Conservation (phyloP, 106 monocot genomes). For the Gastrodia elata region DNA sequence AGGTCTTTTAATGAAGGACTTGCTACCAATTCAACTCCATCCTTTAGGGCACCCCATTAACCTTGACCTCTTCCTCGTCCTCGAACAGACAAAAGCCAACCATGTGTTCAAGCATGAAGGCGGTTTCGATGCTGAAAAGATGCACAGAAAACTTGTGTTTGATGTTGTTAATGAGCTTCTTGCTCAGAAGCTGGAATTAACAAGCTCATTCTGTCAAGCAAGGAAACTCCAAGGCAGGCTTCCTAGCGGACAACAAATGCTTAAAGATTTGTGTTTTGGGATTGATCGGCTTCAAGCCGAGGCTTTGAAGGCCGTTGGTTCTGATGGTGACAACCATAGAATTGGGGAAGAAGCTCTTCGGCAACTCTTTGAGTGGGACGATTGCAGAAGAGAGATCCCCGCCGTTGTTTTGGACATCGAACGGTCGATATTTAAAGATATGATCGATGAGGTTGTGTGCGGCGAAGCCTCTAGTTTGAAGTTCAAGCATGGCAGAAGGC, state of each 20-base stretch:
- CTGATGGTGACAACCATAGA: conserved; percentile 14
- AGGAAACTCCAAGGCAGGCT: conserved; percentile 5
- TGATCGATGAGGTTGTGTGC: conserved; percentile 33
- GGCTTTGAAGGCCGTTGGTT: neutral
- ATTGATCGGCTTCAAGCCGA: conserved; percentile 23
- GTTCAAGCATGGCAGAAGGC: conserved; percentile 9
- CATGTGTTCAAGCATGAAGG: conserved; percentile 3
- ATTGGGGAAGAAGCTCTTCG: conserved; percentile 13
- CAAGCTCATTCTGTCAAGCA: neutral
- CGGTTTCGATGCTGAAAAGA: conserved; percentile 19
- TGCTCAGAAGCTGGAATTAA: conserved; percentile 21
- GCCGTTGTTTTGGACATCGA: conserved; percentile 36
- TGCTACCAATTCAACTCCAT: conserved; percentile 25
- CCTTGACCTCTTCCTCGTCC: conserved; percentile 51
- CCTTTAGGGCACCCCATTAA: conserved; percentile 38
- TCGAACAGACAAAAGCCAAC: conserved; percentile 35
- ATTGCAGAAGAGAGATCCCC: conserved; percentile 16
- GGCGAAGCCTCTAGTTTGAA: conserved; percentile 10
- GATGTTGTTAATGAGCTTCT: conserved; percentile 42
- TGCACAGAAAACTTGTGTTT: conserved; percentile 45
- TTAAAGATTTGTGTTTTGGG: conserved; percentile 33
- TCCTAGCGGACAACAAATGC: conserved; percentile 20
- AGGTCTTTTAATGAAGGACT: conserved; percentile 36
- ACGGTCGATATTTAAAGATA: conserved; percentile 48
- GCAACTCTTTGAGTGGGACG: conserved; percentile 21